Base-by-base conservation (phyloP, 1,139 yeast genomes). In the Kazachstania sp. region DNA sequence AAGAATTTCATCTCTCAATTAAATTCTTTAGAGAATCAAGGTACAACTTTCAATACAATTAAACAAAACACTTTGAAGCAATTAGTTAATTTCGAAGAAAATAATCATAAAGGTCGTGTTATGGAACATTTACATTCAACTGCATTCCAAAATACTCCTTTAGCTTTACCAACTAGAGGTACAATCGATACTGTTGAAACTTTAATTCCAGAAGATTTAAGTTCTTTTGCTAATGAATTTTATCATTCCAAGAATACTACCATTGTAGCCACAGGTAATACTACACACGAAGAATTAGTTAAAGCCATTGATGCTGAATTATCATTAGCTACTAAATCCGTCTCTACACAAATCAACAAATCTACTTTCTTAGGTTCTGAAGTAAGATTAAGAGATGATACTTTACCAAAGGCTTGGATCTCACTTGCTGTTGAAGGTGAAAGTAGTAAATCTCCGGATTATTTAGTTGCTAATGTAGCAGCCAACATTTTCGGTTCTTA, bases 301-400 rank as follows among this genome's bases (percentile, higher is more conserved):
- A 80, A 78, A 51, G 73, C 81, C 48, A 76, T 83, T 13, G 50
- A 54, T 36, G 45, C 49, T 23, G 31, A 47, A 28, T 64, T 66
- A 71, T 45, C 47, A 1, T 23, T 45, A 18, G 19, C 13, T 23
- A 41, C 47, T 12, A 40, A 42, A 30, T 42, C 44, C 19, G 23
- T 18, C 11, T 23, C 42, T 9, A 23, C 37, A 18, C 16, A 35
- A 11, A 39, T 35, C 13, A 20, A 20, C 15, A 39, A 55, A 44
- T 78, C 83, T 51, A 65, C 78, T 41, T 84, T 83, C 77, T 75
- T 84, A 67, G 95, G 95, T 64, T 83, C 92, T 46, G 94, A 85
- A 68, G 81, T 83, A 57, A 81, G 88, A 77, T 72, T 83, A 74
- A 83, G 95, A 79, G 95, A 85, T 65, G 95, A 85, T 69, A 84